Evolutionary conservation across 2,329 filamentous ascomycete species (phyloP).

Genomic region (Ophiosphaerella korrae): DNA sequence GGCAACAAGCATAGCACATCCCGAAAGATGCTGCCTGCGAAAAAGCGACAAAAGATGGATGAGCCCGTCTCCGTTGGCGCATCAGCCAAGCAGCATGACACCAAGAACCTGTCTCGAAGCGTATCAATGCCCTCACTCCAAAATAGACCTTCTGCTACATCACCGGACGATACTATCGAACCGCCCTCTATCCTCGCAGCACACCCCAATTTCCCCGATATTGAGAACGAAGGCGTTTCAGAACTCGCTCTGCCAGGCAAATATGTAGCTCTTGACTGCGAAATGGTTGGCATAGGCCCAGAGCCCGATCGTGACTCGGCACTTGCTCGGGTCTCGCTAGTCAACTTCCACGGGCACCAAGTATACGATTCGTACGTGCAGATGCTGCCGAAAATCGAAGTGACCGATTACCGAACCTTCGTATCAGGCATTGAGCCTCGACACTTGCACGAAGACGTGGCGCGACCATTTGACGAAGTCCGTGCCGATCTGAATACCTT

Average conservation of each 20-base stretch:
- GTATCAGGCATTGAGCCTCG: conserved; percentile 81
- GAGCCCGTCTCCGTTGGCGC: conserved; percentile 41
- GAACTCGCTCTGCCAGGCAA: conserved; percentile 75
- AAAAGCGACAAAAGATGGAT: conserved; percentile 48
- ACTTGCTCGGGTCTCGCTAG: conserved; percentile 84
- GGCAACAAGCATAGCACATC: conserved; percentile 31
- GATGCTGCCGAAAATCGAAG: conserved; percentile 67
- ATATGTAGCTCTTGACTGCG: conserved; percentile 92
- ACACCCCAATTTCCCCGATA: conserved; percentile 47
- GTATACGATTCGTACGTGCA: conserved; percentile 93
- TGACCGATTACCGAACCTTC: conserved; percentile 88
- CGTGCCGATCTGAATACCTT: conserved; percentile 73
- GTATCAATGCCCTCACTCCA: conserved; percentile 41
- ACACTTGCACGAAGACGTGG: conserved; percentile 64
- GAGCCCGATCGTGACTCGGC: conserved; percentile 69
- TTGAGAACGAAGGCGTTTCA: conserved; percentile 51
- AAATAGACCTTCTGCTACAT: conserved; percentile 54
- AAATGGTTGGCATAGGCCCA: conserved; percentile 90
- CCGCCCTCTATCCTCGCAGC: conserved; percentile 56
- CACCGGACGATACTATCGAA: conserved; percentile 62
- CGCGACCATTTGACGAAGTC: conserved; percentile 71
- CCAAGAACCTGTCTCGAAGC: conserved; percentile 52
- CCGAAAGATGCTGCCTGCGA: conserved; percentile 24
- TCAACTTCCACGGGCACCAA: conserved; percentile 92
- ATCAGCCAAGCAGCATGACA: conserved; percentile 37